Evolutionary conservation across 495 filamentous ascomycete species (phyloP).

Genomic region (Chlorociboria aeruginascens): DNA sequence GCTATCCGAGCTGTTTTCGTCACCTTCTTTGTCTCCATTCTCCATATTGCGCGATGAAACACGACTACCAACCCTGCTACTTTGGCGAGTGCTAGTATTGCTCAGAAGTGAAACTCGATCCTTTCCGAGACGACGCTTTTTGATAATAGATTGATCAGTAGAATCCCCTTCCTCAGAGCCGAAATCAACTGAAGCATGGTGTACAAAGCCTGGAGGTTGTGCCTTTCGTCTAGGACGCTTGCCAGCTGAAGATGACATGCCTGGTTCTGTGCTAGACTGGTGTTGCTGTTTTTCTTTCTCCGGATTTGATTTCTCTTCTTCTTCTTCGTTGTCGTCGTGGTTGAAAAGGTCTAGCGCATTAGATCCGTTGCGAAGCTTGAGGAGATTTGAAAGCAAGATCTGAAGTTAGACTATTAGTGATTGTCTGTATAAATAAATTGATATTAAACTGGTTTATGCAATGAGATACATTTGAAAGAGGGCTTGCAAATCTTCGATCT

Average conservation of each 20-base stretch:
- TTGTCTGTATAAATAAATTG: conserved; percentile 1
- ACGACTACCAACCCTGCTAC: conserved; percentile 7
- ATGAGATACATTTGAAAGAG: too few species aligned
- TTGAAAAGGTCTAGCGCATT: conserved; percentile 20
- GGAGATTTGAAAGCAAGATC: conserved; percentile 5
- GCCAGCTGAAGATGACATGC: conserved; percentile 1
- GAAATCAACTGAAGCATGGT: conserved; percentile 1
- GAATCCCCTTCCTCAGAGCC: conserved; percentile 9
- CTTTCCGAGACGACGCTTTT: conserved; percentile 12
- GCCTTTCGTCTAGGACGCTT: conserved; percentile 10
- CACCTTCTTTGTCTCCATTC: neutral
- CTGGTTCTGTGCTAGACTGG: neutral
- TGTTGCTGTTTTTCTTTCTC: neutral
- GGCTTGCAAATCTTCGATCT: too few species aligned
- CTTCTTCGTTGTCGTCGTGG: conserved; percentile 1
- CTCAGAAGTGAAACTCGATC: conserved; percentile 3
- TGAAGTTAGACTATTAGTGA: neutral
- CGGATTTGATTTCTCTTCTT: conserved; percentile 1
- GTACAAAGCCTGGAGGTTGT: conserved; percentile 5
- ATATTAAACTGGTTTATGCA: too few species aligned
- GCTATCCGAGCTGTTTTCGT: conserved; percentile 4
- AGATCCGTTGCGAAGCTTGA: conserved; percentile 17
- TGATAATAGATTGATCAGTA: neutral
- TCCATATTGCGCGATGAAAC: neutral
- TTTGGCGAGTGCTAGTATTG: conserved; percentile 3